Percentiles rank a stretch among this genome's conserved stretches.
phyloP scores from a whole-genome alignment of 2,329 filamentous ascomycete genomes.

The Cordyceps javanica region DNA sequence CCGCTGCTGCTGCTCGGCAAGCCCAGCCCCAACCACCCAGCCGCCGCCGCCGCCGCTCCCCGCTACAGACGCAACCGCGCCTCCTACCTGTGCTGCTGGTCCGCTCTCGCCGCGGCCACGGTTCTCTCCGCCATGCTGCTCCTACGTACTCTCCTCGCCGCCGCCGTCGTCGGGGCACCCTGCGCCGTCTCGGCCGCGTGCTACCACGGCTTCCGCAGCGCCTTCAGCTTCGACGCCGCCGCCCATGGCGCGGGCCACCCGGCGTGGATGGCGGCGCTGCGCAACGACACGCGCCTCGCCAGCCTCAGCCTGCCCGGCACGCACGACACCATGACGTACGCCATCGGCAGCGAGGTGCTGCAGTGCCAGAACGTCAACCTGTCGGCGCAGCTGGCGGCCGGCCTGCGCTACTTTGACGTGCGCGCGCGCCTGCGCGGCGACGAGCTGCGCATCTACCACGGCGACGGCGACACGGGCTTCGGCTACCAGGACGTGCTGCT shows the following conservation, averaged over 20 bases:
- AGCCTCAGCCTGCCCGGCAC: conserved; percentile 45
- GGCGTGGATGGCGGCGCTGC: conserved; percentile 35
- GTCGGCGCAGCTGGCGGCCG: conserved; percentile 36
- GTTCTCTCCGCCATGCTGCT: conserved; percentile 18
- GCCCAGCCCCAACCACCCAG: conserved; percentile 17
- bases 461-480: conserved; percentile 37
- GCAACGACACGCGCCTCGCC: conserved; percentile 34
- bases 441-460: conserved; percentile 43
- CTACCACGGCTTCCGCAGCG: conserved; percentile 28
- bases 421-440: conserved; percentile 37
- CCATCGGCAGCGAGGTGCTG: conserved; percentile 27
- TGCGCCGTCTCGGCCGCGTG: conserved; percentile 22
- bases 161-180: conserved; percentile 18
- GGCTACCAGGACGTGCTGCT: conserved; percentile 36
- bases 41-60: not conserved
- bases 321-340: conserved; percentile 47
- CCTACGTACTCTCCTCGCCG: conserved; percentile 19
- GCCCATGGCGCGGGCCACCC: conserved; percentile 21
- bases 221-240: conserved; percentile 31
- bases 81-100: not conserved
- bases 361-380: conserved; percentile 45
- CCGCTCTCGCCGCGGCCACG: conserved; percentile 15
- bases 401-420: conserved; percentile 45
- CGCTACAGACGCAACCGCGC: not conserved
- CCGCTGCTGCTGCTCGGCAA: conserved; percentile 8